Evolutionary conservation across 805 yeast genomes (phyloP), one percentile per base, ranked within the genome.

Genomic region (Wickerhamiella musiphila): DNA sequence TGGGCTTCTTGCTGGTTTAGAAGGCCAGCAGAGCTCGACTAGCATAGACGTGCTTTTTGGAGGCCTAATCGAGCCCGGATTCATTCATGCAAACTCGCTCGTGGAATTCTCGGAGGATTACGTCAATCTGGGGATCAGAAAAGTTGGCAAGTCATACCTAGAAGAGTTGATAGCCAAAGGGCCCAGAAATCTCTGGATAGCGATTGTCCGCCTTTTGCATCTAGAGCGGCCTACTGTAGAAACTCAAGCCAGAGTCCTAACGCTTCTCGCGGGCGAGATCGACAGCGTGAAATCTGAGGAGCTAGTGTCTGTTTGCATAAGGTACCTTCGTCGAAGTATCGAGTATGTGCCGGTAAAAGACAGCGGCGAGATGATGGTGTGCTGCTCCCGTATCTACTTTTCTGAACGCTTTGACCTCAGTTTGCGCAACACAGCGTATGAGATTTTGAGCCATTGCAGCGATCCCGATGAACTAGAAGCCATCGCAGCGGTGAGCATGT

Each of bases 11-110:
- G n/a, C n/a, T n/a, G n/a, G n/a, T n/a, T n/a, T n/a, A n/a, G n/a
- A n/a, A n/a, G n/a, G n/a, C n/a, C n/a, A n/a, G n/a, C n/a, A n/a
- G n/a, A n/a, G n/a, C n/a, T 18, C 7, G 20, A 32, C 38, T 6
- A 23, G 33, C 3, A 16, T 36, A 8, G 46, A 42, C 35, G 21
- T 35, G 23, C 26, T 42, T 23, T 42, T 43, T 18, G 26, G 34
- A 12, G 45, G 45, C 4, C 18, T 39, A 6, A 15, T 13, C 5
- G 43, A 36, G 10, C 12, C 11, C n/a, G 16, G 18, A 12, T n/a
- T 11, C 8, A 12, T 41, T 6, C 36, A 37, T 5, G 35, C 32
- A 3, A 34, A 31, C 4, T 23, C 24, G 21, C 12, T 38, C 3
- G 16, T 8, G 4, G 6, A n/a, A 9, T 26, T 26, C 22, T 20